Evolutionary conservation across 805 yeast species (phyloP).

Genomic region (Wickerhamiella brachini): DNA sequence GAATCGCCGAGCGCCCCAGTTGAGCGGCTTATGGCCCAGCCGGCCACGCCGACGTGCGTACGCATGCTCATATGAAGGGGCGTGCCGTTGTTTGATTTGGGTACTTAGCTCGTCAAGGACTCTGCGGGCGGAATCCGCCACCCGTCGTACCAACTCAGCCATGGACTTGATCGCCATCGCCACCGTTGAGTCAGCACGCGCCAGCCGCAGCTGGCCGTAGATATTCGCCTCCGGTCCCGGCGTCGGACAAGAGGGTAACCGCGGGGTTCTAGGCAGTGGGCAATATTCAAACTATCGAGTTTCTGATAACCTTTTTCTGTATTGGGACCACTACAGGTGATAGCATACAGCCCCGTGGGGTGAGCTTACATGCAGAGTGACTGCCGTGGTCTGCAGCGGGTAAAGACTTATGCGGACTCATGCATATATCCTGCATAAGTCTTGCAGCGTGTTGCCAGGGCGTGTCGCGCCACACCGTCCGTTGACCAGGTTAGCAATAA

Average conservation of each 20-base stretch:
- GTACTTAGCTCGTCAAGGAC: constrained; percentile 9
- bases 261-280: not conserved
- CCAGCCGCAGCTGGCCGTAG: not conserved
- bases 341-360: not conserved
- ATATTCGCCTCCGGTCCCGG: not conserved
- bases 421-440: not conserved
- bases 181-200: not conserved
- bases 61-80: constrained; percentile 11
- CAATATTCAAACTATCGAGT: too few species aligned
- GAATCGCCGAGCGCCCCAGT: not conserved
- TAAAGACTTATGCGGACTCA: not conserved
- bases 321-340: too few species aligned
- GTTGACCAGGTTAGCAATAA: too few species aligned
- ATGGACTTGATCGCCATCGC: constrained; percentile 1
- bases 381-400: not conserved
- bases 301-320: too few species aligned
- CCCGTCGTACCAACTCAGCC: constrained; percentile 9
- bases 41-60: constrained; percentile 9
- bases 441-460: too few species aligned
- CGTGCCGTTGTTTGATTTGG: constrained; percentile 6
- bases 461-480: too few species aligned
- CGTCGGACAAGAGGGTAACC: not conserved
- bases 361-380: not conserved
- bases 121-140: constrained; percentile 11
- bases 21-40: not conserved